A percentile compares a stretch with the other conserved stretches of the same genome.
These are phyloP conservation scores for Aspergillus quadrilineatus DNA, from an alignment of 2,329 filamentous ascomycete genomes.

Conservation along the genomic window DNA sequence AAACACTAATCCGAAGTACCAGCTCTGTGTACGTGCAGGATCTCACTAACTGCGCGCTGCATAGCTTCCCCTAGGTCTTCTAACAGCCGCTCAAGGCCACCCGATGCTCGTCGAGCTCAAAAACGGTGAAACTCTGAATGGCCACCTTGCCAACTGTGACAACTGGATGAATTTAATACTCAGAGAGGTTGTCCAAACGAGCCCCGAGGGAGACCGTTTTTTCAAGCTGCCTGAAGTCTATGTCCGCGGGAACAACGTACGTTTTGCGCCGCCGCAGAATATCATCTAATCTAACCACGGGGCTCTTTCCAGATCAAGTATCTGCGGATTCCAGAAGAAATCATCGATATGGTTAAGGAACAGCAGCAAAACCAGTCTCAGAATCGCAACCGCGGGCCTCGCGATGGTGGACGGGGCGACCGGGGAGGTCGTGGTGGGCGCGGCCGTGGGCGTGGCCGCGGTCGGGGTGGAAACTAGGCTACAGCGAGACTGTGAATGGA, in stretches of 20 bases:
- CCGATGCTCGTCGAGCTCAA: constrained; percentile 98
- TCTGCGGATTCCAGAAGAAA: constrained; percentile 91
- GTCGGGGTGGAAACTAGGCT: constrained; percentile 36
- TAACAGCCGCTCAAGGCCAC: constrained; percentile 94
- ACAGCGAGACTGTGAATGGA: background rate
- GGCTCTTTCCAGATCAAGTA: constrained; percentile 79
- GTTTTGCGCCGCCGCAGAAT: constrained; percentile 33
- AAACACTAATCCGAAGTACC: background rate
- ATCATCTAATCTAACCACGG: constrained; percentile 1
- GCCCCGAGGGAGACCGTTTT: constrained; percentile 91
- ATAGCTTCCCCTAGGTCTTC: constrained; percentile 69
- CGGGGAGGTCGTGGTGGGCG: constrained; percentile 44
- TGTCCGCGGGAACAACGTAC: constrained; percentile 93
- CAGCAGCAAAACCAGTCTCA: constrained; percentile 71
- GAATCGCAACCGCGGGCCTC: constrained; percentile 41
- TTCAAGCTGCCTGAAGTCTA: constrained; percentile 90
- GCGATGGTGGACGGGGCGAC: constrained; percentile 41
- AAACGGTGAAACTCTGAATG: constrained; percentile 95
- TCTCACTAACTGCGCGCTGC: background rate
- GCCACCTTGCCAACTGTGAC: constrained; percentile 92
- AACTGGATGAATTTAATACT: constrained; percentile 99
- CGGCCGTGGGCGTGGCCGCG: constrained; percentile 46
- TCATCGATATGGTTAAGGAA: constrained; percentile 91
- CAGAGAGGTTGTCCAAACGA: constrained; percentile 96
- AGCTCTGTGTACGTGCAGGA: background rate